phyloP scores from a whole-genome alignment of 164 flowering plant species.

The Tetrastigma voinierianum region DNA sequence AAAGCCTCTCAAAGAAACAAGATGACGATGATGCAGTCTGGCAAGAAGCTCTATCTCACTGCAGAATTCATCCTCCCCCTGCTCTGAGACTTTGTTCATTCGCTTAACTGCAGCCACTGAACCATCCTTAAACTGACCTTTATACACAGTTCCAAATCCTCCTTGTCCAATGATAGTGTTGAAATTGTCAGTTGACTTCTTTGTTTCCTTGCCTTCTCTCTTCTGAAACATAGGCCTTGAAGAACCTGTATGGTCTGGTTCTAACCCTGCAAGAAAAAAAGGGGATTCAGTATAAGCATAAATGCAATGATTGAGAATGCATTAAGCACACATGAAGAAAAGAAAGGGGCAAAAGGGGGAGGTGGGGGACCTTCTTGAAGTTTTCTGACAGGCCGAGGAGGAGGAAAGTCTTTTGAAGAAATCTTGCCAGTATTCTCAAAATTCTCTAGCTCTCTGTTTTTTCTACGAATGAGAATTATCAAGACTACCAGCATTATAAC shows the following conservation, averaged over 20 bases:
- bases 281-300: background rate
- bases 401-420: constrained; percentile 41
- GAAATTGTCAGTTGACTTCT: constrained; percentile 82
- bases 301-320: constrained; percentile 1
- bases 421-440: constrained; percentile 29
- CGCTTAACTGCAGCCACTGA: constrained; percentile 74
- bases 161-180: constrained; percentile 78
- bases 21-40: constrained; percentile 95
- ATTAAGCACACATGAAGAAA: constrained; percentile 1
- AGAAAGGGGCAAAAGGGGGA: too few species aligned
- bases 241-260: constrained; percentile 70
- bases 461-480: too few species aligned
- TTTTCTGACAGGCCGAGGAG: constrained; percentile 43
- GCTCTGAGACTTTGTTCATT: constrained; percentile 78
- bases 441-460: too few species aligned
- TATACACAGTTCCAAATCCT: constrained; percentile 91
- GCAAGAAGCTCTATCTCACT: constrained; percentile 93
- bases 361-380: too few species aligned
- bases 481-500: too few species aligned
- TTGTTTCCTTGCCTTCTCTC: constrained; percentile 79
- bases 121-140: constrained; percentile 80
- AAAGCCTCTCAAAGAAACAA: constrained; percentile 86
- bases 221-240: constrained; percentile 69
- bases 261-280: too few species aligned
- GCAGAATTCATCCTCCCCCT: constrained; percentile 90